Evolutionary conservation across 768 basidiomycete species (phyloP), one percentile per base, ranked within the genome.

Genomic region (Trametes sanguinea): DNA sequence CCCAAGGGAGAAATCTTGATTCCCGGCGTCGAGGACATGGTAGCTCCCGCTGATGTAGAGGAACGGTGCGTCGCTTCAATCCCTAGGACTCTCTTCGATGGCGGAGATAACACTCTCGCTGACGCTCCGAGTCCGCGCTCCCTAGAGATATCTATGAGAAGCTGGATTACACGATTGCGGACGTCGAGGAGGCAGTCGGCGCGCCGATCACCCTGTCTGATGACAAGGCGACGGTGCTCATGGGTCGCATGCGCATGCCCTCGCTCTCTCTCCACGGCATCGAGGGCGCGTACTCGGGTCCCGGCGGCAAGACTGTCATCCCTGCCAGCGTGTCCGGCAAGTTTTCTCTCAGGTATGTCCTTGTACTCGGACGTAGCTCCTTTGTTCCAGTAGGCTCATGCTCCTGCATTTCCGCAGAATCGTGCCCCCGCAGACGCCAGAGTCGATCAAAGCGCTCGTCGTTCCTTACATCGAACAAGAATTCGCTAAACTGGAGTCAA

Each of bases 261-360:
- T 89, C 88, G 60, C 82, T 98, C 64, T 95, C 93, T 2, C 76
- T 98, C 17, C 95, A 98, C 72, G 95, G 95, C 10, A 95, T 98
- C 69, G 92, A 97, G 74, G 95, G 95, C 52, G 96, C 95, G 2
- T 97, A 95, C 79, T 91, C 84, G 55, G 86, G 85, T 0, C 81
- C 84, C 0, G 93, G 93, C 3, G 85, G 83, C 29, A 94, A 94
- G 84, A 98, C 95, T 0, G 95, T 98, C 70, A 98, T 98, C 61
- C 95, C 95, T 0, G 92, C 93, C 35, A 87, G 88, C 60, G 92
- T 90, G 7, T 74, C 83, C 40, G 94, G 95, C 48, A 98, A 37
- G 76, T 98, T 97, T 80, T 95, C 93, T 68, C 91, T 98, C 74
- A 90, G 95, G 80, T 89, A 33, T 30, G 40, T 42, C n/a, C 2